Percentiles rank a stretch among this genome's conserved stretches.
Evolutionary conservation across 192 early-diverging fungal species (phyloP).

Genomic region (Coemansia reversa): DNA sequence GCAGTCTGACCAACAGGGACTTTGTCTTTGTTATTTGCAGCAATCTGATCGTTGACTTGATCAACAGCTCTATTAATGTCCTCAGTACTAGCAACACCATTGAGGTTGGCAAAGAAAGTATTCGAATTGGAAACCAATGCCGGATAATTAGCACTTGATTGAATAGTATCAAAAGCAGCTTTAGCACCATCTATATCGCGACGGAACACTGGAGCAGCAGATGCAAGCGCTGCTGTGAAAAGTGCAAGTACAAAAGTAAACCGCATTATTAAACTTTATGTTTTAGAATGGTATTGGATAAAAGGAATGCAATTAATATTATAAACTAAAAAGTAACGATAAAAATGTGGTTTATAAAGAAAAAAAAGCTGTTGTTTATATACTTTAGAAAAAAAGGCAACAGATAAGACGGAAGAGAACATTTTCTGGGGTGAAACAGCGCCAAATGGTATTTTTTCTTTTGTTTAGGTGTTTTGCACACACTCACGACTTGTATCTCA

Average conservation of each 20-base stretch:
- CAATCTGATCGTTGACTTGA: slow-evolving; percentile 39
- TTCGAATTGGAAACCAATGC: slow-evolving; percentile 34
- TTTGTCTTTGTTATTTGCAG: slow-evolving; percentile 26
- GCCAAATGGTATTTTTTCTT: no score
- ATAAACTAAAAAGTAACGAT: background rate
- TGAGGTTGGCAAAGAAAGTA: slow-evolving; percentile 33
- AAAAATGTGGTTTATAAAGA: no score
- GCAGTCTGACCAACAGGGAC: slow-evolving; percentile 32
- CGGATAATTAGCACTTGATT: slow-evolving; percentile 25
- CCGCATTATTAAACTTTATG: slow-evolving; percentile 31
- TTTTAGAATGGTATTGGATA: background rate
- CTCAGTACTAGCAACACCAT: slow-evolving; percentile 11
- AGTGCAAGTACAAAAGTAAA: slow-evolving; percentile 12
- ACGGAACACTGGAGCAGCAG: slow-evolving; percentile 7
- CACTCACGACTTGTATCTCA: no score
- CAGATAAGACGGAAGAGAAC: no score
- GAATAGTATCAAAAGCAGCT: slow-evolving; percentile 17
- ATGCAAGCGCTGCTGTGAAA: slow-evolving; percentile 5
- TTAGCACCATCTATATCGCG: slow-evolving; percentile 34
- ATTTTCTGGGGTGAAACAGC: no score
- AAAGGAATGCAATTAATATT: background rate
- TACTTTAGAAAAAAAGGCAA: background rate
- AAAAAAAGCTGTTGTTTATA: no score
- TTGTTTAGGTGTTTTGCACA: no score
- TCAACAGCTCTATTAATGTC: slow-evolving; percentile 20